phyloP scores from a whole-genome alignment of 208 protist species.

The Crithidia mellificae region DNA sequence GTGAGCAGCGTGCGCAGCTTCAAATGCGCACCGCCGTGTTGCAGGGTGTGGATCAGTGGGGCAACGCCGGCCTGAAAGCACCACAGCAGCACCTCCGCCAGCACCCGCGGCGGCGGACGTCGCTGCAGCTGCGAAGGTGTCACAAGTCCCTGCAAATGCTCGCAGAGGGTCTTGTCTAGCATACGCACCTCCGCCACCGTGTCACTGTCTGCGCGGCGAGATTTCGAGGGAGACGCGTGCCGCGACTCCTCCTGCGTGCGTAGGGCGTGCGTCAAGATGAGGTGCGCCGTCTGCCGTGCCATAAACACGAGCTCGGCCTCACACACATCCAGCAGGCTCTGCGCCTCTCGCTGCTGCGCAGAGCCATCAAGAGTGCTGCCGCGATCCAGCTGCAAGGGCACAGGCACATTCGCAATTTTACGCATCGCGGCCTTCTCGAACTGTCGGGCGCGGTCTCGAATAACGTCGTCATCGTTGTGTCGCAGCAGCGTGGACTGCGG shows the following conservation, averaged over 20 bases:
- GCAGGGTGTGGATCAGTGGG: constrained; percentile 31
- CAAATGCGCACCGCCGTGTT: constrained; percentile 40
- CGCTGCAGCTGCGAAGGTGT: background rate
- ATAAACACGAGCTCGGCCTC: constrained; percentile 37
- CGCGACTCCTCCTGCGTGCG: constrained; percentile 12
- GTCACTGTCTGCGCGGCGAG: constrained; percentile 11
- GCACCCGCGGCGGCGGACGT: constrained; percentile 18
- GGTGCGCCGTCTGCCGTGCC: constrained; percentile 37
- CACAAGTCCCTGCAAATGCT: constrained; percentile 24
- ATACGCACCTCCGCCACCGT: constrained; percentile 31
- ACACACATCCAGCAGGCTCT: constrained; percentile 35
- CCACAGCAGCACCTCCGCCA: constrained; percentile 47
- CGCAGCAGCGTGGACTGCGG: constrained; percentile 67
- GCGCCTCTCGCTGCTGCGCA: constrained; percentile 7
- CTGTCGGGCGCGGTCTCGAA: constrained; percentile 52
- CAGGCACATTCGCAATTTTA: constrained; percentile 16
- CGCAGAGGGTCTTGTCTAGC: constrained; percentile 27
- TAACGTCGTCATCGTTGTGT: constrained; percentile 68
- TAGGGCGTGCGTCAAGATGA: constrained; percentile 31
- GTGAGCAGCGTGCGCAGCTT: constrained; percentile 47
- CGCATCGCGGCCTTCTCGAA: constrained; percentile 44
- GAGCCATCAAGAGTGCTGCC: background rate
- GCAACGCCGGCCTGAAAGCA: constrained; percentile 53
- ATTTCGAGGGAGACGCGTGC: no score
- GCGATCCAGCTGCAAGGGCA: constrained; percentile 22